phyloP scores from a whole-genome alignment of 2,329 filamentous ascomycete genomes.

The Stenocarpella maydis region DNA sequence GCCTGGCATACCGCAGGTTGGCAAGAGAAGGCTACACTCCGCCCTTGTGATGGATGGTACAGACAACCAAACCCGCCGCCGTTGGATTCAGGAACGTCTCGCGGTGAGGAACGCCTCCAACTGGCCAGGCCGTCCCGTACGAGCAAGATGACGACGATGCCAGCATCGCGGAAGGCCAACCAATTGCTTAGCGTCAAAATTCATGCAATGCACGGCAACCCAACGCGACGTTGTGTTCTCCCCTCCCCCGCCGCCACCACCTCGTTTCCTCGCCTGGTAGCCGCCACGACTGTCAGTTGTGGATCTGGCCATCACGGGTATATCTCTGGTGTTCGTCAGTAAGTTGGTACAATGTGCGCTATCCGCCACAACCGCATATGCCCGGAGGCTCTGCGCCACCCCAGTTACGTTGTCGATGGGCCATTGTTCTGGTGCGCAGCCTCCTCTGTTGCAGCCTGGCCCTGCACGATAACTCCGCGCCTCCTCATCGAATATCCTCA shows the following conservation, averaged over 20 bases:
- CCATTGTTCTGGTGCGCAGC: constrained; percentile 83
- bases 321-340: neutral
- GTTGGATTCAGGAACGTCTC: neutral
- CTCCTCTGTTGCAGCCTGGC: constrained; percentile 76
- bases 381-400: constrained; percentile 78
- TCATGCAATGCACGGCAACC: constrained; percentile 7
- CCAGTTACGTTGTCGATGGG: constrained; percentile 78
- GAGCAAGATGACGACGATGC: constrained; percentile 16
- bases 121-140: no score
- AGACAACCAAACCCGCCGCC: no score
- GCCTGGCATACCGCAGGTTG: neutral
- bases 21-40: neutral
- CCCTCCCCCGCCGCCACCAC: no score
- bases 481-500: constrained; percentile 66
- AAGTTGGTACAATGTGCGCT: constrained; percentile 47
- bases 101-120: neutral
- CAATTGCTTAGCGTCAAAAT: constrained; percentile 9
- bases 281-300: neutral
- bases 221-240: neutral
- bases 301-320: neutral
- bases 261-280: neutral
- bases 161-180: constrained; percentile 16
- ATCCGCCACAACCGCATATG: constrained; percentile 74
- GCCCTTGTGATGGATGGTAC: no score
- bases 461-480: constrained; percentile 74